Evolutionary conservation across 768 basidiomycete genomes (phyloP).

Genomic region (Termitomyces sp.): DNA sequence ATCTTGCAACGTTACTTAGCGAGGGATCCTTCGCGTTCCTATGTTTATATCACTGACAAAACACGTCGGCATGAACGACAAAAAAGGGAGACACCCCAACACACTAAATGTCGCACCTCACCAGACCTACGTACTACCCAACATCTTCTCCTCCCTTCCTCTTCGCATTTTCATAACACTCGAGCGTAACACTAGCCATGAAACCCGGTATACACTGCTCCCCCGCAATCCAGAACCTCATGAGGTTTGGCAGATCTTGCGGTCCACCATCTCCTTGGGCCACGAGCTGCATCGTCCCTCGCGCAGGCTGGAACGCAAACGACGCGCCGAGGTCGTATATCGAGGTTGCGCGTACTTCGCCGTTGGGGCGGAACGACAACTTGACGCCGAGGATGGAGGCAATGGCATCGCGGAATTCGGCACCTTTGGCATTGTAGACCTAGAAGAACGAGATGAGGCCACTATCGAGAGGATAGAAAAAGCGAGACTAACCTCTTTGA

Average conservation of each 20-base stretch:
- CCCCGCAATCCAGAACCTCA: constrained; percentile 83
- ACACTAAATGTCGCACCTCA: not conserved
- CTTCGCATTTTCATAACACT: constrained; percentile 80
- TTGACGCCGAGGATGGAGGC: constrained; percentile 88
- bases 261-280: constrained; percentile 72
- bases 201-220: constrained; percentile 88
- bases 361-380: constrained; percentile 86
- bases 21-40: too few relatives aligned
- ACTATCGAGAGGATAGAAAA: not conserved
- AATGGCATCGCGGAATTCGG: constrained; percentile 90
- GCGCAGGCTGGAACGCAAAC: constrained; percentile 78
- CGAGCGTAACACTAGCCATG: constrained; percentile 81
- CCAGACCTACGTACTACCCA: not conserved
- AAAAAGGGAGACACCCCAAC: not conserved
- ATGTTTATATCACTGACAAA: not conserved
- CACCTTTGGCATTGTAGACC: constrained; percentile 80
- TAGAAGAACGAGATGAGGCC: constrained; percentile 21
- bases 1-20: too few relatives aligned
- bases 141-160: not conserved
- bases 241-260: constrained; percentile 65
- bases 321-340: constrained; percentile 83
- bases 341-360: constrained; percentile 86
- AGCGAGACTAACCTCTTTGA: constrained; percentile 62
- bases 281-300: constrained; percentile 62
- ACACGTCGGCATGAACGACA: too few relatives aligned